These are phyloP conservation scores for Botryosphaeria dothidea DNA, from an alignment of 2,329 filamentous ascomycete species.

Conservation along the genomic window DNA sequence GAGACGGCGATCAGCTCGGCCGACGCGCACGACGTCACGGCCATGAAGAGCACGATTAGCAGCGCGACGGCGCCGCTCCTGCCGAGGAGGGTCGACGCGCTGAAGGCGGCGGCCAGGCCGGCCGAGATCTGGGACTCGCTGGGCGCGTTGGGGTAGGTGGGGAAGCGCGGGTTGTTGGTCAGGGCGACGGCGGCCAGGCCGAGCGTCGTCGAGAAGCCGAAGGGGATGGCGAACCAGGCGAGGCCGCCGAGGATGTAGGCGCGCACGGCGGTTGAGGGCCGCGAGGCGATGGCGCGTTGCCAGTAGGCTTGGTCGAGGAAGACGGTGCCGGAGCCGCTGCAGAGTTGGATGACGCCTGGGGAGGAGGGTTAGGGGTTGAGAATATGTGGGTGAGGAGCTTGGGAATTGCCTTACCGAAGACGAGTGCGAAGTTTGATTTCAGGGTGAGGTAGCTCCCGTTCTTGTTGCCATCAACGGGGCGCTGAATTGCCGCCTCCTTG, in stretches of 20 bases:
- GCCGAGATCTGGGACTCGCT: slow-evolving; percentile 37
- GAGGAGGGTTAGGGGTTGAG: not conserved
- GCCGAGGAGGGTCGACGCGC: slow-evolving; percentile 40
- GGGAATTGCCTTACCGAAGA: slow-evolving; percentile 32
- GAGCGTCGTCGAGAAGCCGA: slow-evolving; percentile 55
- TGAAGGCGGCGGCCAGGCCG: slow-evolving; percentile 42
- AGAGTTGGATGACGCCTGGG: slow-evolving; percentile 42
- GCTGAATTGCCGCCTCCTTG: slow-evolving; percentile 35
- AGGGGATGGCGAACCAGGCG: slow-evolving; percentile 57
- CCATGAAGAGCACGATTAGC: slow-evolving; percentile 43
- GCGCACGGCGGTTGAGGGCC: slow-evolving; percentile 49
- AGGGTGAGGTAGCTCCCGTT: slow-evolving; percentile 45
- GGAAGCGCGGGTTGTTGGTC: slow-evolving; percentile 52
- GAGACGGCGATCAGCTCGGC: slow-evolving; percentile 57
- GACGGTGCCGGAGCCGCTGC: slow-evolving; percentile 32
- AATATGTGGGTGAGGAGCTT: not conserved
- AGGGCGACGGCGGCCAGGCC: slow-evolving; percentile 51
- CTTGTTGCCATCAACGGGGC: slow-evolving; percentile 41
- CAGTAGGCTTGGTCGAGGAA: slow-evolving; percentile 52
- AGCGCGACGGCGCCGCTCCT: slow-evolving; percentile 37
- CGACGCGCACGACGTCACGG: slow-evolving; percentile 49
- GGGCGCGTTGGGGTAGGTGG: slow-evolving; percentile 49
- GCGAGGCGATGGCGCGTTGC: slow-evolving; percentile 53
- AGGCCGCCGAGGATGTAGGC: slow-evolving; percentile 56
- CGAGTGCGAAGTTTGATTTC: slow-evolving; percentile 44